Conservation (phyloP, 139 green algal species). For the Nannochloris sp. region DNA sequence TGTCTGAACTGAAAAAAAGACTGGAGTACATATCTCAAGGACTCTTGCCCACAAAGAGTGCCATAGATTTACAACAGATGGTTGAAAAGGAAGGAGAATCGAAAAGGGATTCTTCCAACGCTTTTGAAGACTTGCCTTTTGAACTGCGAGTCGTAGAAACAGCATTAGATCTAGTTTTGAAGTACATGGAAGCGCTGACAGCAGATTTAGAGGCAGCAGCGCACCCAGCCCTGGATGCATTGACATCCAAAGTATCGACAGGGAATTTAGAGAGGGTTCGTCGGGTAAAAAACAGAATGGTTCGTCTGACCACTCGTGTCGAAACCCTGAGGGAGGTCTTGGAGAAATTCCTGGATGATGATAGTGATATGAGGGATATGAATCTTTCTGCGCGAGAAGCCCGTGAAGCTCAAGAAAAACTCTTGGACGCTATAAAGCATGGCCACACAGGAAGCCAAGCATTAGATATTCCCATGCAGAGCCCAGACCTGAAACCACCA, state of each 20-base stretch:
- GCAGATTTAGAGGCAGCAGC: constrained; percentile 72
- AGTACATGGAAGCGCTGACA: constrained; percentile 57
- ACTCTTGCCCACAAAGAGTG: constrained; percentile 7
- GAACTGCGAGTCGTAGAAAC: constrained; percentile 53
- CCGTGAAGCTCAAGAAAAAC: constrained; percentile 2
- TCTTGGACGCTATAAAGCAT: not conserved
- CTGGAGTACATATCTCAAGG: constrained; percentile 6
- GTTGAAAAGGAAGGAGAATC: not conserved
- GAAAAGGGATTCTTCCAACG: not conserved
- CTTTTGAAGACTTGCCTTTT: constrained; percentile 30
- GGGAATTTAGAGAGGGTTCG: constrained; percentile 85
- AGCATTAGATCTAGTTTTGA: constrained; percentile 42
- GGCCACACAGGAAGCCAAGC: not conserved
- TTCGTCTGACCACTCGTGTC: constrained; percentile 40
- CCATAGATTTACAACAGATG: not conserved
- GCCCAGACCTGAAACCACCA: constrained; percentile 2
- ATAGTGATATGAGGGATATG: constrained; percentile 51
- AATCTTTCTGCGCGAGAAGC: constrained; percentile 41
- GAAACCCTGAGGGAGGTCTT: constrained; percentile 46
- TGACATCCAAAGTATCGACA: constrained; percentile 71
- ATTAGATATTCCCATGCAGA: constrained; percentile 9
- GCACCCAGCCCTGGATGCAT: constrained; percentile 73
- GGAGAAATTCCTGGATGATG: constrained; percentile 53
- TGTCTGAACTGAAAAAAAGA: constrained; percentile 23
- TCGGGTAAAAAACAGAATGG: constrained; percentile 71